Evolutionary conservation across 257 asterid species (phyloP), one percentile per base, ranked within the genome.

Genomic region (Thymus mandschuricus): DNA sequence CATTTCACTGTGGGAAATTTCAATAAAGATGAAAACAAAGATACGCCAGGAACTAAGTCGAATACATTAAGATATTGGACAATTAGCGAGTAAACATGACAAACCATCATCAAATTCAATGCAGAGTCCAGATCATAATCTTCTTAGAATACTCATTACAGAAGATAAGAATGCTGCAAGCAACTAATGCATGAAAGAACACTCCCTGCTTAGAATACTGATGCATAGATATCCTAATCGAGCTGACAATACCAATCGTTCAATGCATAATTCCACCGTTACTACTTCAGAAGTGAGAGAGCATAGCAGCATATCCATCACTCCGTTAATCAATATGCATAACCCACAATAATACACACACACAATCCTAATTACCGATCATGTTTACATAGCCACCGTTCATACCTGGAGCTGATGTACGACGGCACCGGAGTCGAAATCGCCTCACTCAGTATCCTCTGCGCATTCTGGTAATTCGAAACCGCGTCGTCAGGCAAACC

Each of bases 391-490:
- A 29, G 71, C 10, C 12, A 40, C 59, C 30, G 27, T 11, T 1
- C 15, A 60, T 62, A 94, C 99, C 98, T 89, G 51, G 98, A 79
- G 54, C 93, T 76, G 74, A 94, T 82, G 80, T 89, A 94, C 51
- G 99, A 94, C 68, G 97, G 99, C 64, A 85, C 95, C 1, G 99
- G 98, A 56, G 91, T 86, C 46, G 99, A 88, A 72, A 85, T 72
- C 35, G 86, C 97, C 82, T 94, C 99, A 43, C 66, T 62, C 40
- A 91, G 88, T 71, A 91, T 86, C 63, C 81, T 83, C 77, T 81
- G 97, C 45, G 98, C 92, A 49, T 72, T 83, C 69, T 85, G 90
- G 68, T 94, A 94, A 74, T 70, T 81, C 4, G 83, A 79, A 71
- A 85, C 60, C 41, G 99, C 99, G 59, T 86, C 97, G 30, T 84